Conservation (phyloP, 805 yeast genomes). For the Candida stauntonica region DNA sequence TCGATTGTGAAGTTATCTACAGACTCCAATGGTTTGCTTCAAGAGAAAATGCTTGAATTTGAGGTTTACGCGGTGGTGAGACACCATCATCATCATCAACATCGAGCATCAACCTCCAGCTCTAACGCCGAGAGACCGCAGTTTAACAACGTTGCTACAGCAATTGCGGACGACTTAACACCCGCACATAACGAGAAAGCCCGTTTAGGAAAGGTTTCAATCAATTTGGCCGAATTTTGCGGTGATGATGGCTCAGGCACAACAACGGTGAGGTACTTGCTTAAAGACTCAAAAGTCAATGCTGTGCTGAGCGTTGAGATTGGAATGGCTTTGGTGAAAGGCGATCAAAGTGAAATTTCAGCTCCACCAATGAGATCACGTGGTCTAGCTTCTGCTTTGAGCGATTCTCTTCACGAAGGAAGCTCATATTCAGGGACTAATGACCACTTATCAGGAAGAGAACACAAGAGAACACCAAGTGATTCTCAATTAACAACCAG, state of each 20-base stretch:
- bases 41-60: conserved; percentile 34
- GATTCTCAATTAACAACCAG: conserved; percentile 9
- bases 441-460: conserved; percentile 3
- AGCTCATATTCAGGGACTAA: conserved; percentile 13
- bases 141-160: conserved; percentile 1
- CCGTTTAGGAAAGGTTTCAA: conserved; percentile 58
- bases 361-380: conserved; percentile 41
- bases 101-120: background rate
- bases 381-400: conserved; percentile 42
- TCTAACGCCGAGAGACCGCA: background rate
- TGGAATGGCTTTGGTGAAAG: conserved; percentile 41
- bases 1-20: conserved; percentile 38
- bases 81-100: conserved; percentile 16
- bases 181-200: conserved; percentile 28
- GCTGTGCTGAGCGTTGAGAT: conserved; percentile 66
- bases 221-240: conserved; percentile 72
- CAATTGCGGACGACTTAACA: conserved; percentile 7
- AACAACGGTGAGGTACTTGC: conserved; percentile 54
- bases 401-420: conserved; percentile 13
- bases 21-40: conserved; percentile 31
- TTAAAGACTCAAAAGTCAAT: conserved; percentile 78
- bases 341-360: conserved; percentile 39
- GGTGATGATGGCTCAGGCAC: conserved; percentile 42
- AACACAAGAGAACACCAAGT: conserved; percentile 7
- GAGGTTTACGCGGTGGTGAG: conserved; percentile 40